Evolutionary conservation across 306 rosid genomes (phyloP).

Genomic region (Myrica gale): DNA sequence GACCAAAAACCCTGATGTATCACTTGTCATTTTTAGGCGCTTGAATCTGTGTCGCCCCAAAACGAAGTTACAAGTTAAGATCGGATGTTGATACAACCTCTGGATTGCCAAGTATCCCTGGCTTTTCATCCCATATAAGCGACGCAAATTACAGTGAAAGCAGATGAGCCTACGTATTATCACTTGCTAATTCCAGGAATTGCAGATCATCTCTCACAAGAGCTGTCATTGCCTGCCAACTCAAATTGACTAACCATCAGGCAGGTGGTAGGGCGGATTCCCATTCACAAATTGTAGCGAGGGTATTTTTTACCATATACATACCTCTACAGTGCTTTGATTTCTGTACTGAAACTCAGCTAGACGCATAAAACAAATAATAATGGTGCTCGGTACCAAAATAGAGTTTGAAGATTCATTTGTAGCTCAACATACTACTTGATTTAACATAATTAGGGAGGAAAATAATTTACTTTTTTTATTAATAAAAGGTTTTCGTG

Average conservation of each 20-base stretch:
- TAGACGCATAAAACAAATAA: background rate
- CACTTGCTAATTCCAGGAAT: background rate
- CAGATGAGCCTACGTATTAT: background rate
- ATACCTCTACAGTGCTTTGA: conserved; percentile 12
- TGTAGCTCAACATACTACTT: background rate
- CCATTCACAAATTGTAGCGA: background rate
- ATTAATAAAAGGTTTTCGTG: too few relatives aligned
- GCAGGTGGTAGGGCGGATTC: background rate
- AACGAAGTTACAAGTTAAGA: background rate
- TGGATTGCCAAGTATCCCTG: conserved; percentile 2
- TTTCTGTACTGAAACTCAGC: background rate
- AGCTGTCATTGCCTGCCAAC: background rate
- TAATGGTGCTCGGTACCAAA: background rate
- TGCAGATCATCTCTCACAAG: background rate
- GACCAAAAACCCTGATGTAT: background rate
- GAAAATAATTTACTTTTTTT: too few relatives aligned
- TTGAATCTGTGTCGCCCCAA: conserved; percentile 23
- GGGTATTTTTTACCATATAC: background rate
- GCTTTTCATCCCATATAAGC: background rate
- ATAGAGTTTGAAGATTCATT: background rate
- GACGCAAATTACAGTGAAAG: background rate
- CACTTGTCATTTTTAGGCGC: conserved; percentile 17
- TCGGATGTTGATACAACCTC: conserved; percentile 1
- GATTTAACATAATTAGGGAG: too few relatives aligned
- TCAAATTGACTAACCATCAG: background rate